Conservation (phyloP, 83 land plant genomes). For the Thuja plicata region DNA sequence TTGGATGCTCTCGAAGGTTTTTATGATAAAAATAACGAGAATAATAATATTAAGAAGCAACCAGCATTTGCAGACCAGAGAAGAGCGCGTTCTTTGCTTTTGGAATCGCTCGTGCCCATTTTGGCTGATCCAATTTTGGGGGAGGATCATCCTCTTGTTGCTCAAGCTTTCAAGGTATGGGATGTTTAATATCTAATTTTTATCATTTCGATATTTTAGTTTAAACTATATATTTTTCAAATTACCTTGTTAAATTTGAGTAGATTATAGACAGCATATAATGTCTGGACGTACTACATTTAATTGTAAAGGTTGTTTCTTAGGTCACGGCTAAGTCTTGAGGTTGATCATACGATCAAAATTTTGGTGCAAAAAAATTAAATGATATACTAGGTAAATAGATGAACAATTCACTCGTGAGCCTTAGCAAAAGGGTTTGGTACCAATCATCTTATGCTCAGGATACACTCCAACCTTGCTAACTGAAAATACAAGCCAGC, state of each 20-base stretch:
- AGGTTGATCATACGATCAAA: too few relatives aligned
- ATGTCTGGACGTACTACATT: not conserved
- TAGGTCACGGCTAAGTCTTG: not conserved
- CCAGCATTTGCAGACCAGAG: slow-evolving; percentile 36
- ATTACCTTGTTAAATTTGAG: not conserved
- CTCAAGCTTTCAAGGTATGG: slow-evolving; percentile 28
- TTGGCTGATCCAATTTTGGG: slow-evolving; percentile 62
- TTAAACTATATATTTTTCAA: not conserved
- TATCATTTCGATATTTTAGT: not conserved
- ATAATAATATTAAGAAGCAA: not conserved
- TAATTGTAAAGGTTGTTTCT: not conserved
- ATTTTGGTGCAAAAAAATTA: too few relatives aligned
- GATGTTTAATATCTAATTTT: not conserved
- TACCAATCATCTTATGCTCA: not conserved
- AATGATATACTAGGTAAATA: too few relatives aligned
- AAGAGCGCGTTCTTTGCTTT: slow-evolving; percentile 60
- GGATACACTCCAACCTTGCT: not conserved
- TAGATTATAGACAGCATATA: not conserved
- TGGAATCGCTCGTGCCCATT: slow-evolving; percentile 58
- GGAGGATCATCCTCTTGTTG: slow-evolving; percentile 47
- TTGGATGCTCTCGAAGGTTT: slow-evolving; percentile 79
- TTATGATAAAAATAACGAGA: slow-evolving; percentile 48
- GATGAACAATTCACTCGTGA: too few relatives aligned
- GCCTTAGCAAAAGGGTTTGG: too few relatives aligned
- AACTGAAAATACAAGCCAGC: not conserved